Evolutionary conservation across 2,329 filamentous ascomycete genomes (phyloP), one percentile per base, ranked within the genome.

Genomic region (Ascochyta koolunga): DNA sequence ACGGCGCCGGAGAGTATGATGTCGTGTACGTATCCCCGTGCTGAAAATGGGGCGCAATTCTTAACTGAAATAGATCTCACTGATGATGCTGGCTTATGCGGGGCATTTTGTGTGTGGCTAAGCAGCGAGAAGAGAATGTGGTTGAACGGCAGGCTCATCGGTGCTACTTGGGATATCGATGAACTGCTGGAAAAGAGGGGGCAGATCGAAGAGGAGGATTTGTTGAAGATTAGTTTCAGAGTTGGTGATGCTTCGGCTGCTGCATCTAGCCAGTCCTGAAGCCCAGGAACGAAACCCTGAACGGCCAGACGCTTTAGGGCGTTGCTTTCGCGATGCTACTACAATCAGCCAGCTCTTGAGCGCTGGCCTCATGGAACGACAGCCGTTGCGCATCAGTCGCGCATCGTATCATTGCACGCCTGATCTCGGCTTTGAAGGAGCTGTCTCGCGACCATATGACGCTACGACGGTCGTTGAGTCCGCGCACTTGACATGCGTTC

Each of bases 41-140:
- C 15, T 13, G 15, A 9, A 16, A 16, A 6, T 5, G n/a, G 9
- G 16, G 7, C 2, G 21, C 10, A 3, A 1, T 31, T 31, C 24
- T 36, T 43, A 13, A 53, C 22, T 1, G 19, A 35, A 7, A 13
- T 37, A 72, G 67, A 68, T 51, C 58, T 71, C 25, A 66, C 60
- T 2, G 67, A 72, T 53, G 64, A 71, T 54, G 61, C 63, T 13
- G 61, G 58, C 1, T 50, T 74, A 0, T 69, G 69, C 44, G 70
- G 70, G 10, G 66, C 64, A 2, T 72, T 74, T 35, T 69, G 64
- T n/a, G 64, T 73, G 2, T 73, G 71, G 71, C 36, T 72, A 25
- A 62, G 61, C 39, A 49, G 40, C 9, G 70, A 73, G 57, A 68
- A 64, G 55, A 55, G 59, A 27, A 63, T 66, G 66, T 73, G 67